Evolutionary conservation across 768 basidiomycete genomes (phyloP).

Genomic region (Leucosporidium scottii): DNA sequence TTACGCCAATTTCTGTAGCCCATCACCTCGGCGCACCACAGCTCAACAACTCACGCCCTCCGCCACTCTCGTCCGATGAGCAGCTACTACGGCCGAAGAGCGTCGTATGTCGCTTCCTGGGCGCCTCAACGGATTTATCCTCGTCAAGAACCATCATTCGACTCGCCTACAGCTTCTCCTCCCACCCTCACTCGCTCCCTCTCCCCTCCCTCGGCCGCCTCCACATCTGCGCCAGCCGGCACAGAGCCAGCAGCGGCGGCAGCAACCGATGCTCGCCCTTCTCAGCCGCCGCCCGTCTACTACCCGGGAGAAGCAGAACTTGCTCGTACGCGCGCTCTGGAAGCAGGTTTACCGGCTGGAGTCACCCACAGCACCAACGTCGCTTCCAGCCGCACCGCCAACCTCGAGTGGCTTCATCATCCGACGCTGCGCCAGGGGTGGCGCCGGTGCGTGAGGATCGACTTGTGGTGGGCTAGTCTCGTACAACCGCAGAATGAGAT

Average conservation of each 20-base stretch:
- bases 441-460: not conserved
- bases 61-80: not conserved
- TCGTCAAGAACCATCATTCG: not conserved
- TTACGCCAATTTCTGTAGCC: too few species aligned
- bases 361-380: not conserved
- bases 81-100: not conserved
- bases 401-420: not conserved
- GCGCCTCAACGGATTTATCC: not conserved
- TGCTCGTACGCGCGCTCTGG: not conserved
- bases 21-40: too few species aligned
- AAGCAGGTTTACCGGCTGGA: not conserved
- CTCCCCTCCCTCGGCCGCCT: not conserved
- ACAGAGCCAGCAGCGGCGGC: too few species aligned
- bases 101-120: not conserved
- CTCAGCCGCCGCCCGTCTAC: not conserved
- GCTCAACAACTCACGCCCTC: too few species aligned
- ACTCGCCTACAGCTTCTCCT: not conserved
- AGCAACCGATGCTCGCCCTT: too few species aligned
- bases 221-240: too few species aligned
- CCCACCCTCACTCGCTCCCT: not conserved
- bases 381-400: not conserved
- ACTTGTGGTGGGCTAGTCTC: not conserved
- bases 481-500: slow-evolving; percentile 7
- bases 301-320: not conserved
- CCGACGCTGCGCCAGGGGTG: slow-evolving; percentile 1